These are phyloP conservation scores for Pichia terricola DNA, from an alignment of 1,139 yeast genomes.

Conservation along the genomic window DNA sequence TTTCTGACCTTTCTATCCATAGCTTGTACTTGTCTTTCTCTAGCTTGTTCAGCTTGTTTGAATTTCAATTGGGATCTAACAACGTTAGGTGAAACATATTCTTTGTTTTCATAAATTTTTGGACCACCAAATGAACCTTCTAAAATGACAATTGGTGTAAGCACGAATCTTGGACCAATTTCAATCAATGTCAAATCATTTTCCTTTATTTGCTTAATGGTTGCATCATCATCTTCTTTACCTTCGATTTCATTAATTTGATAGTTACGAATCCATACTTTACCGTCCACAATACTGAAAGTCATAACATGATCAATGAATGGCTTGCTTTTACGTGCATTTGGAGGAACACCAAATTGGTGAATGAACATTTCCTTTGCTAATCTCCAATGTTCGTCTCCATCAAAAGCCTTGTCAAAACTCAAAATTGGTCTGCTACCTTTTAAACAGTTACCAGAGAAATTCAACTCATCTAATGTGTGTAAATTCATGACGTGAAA, in stretches of 20 bases:
- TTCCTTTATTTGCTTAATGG: conserved; percentile 18
- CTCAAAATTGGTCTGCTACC: conserved; percentile 96
- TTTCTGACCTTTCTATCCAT: conserved; percentile 63
- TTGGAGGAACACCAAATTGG: conserved; percentile 92
- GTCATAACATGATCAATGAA: conserved; percentile 93
- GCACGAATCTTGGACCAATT: conserved; percentile 93
- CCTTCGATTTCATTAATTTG: conserved; percentile 71
- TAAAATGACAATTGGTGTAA: conserved; percentile 82
- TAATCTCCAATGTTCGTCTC: conserved; percentile 52
- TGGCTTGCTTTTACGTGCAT: conserved; percentile 90
- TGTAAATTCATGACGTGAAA: conserved; percentile 92
- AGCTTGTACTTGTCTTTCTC: conserved; percentile 71
- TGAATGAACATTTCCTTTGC: conserved; percentile 82
- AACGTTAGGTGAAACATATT: conserved; percentile 91
- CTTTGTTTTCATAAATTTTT: conserved; percentile 92
- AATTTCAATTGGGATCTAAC: conserved; percentile 84
- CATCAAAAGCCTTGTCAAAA: conserved; percentile 71
- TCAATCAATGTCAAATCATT: conserved; percentile 57
- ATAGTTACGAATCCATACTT: conserved; percentile 92
- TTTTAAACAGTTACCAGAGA: conserved; percentile 90
- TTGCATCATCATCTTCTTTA: conserved; percentile 21
- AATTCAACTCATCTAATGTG: conserved; percentile 90
- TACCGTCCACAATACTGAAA: conserved; percentile 84
- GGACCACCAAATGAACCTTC: conserved; percentile 99
- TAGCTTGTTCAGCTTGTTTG: conserved; percentile 74